These are phyloP conservation scores for Microbotryum saponariae DNA, from an alignment of 1,284 basidiomycete species.

Conservation along the genomic window DNA sequence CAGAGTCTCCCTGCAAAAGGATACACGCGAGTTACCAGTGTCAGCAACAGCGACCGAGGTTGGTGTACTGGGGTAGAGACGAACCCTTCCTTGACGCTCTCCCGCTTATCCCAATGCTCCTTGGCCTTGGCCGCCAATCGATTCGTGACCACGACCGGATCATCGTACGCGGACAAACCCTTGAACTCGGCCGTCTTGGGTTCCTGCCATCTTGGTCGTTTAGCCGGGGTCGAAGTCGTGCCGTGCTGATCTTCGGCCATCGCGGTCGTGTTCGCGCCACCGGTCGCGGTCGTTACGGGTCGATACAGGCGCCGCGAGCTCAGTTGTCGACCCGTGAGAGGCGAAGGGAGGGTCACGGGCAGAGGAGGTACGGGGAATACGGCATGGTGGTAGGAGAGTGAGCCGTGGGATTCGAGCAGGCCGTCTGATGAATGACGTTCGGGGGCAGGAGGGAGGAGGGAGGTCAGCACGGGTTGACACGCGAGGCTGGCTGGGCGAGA, in stretches of 20 bases:
- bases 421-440: constrained; percentile 13
- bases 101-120: constrained; percentile 30
- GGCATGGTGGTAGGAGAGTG: constrained; percentile 32
- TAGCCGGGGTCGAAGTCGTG: not conserved
- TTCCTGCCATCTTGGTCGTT: constrained; percentile 21
- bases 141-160: constrained; percentile 15
- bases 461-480: not conserved
- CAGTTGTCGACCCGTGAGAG: constrained; percentile 20
- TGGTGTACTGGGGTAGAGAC: not conserved
- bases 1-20: constrained; percentile 17
- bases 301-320: constrained; percentile 9
- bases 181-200: constrained; percentile 28
- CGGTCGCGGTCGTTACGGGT: not conserved
- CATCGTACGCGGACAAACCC: constrained; percentile 24
- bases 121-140: constrained; percentile 23
- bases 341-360: constrained; percentile 17
- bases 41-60: not conserved
- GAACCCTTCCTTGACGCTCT: constrained; percentile 30
- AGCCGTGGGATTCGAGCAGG: constrained; percentile 20
- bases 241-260: not conserved
- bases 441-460: not conserved
- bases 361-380: constrained; percentile 30
- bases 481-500: not conserved
- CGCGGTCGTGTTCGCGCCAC: not conserved
- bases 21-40: not conserved